Evolutionary conservation across 2,329 filamentous ascomycete species (phyloP), one percentile per base, ranked within the genome.

Genomic region (Akanthomyces dipterigenus): DNA sequence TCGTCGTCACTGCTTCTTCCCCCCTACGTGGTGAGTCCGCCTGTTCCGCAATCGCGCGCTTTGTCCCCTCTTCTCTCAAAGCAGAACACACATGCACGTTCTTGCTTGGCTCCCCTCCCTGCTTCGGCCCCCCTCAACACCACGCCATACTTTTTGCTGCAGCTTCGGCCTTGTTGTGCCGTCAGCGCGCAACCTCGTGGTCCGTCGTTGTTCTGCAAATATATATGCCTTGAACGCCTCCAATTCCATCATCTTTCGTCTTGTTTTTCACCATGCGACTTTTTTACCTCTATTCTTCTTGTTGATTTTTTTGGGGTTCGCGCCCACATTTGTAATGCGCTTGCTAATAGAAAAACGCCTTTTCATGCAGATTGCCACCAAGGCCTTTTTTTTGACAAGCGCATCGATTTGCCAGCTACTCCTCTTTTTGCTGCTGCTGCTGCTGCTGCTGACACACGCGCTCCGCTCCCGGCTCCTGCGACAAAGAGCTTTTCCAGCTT

Each of bases 261-360:
- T 46, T 26, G 14, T 6, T n/a, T 26, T n/a, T 42, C 50, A 40
- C 24, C 18, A 24, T 22, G 36, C 34, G 22, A 26, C 22, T 53
- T 53, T 22, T 26, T 58, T 45, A 9, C 31, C 31, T 34, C 31
- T 5, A 12, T 55, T 28, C 20, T 54, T 34, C 36, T 28, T 28
- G 6, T n/a, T n/a, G n/a, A n/a, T n/a, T 9, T 38, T 28, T 16
- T 20, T 26, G 12, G 2, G 20, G 20, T 36, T 49, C 14, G 31
- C 31, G 55, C 22, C 28, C 31, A 45, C 55, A 58, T 58, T 58
- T 38, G 43, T 49, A 48, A 58, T 58, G 55, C 55, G 11, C 55
- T 22, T 55, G 53, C 53, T 55, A 55, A 55, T 24, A 38, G 40
- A 24, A 6, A 8, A 36, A 38, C 34, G 28, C 31, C 45, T 7